These are phyloP conservation scores for Mortierella hygrophila DNA, from an alignment of 192 early-diverging fungal species.

Conservation along the genomic window DNA sequence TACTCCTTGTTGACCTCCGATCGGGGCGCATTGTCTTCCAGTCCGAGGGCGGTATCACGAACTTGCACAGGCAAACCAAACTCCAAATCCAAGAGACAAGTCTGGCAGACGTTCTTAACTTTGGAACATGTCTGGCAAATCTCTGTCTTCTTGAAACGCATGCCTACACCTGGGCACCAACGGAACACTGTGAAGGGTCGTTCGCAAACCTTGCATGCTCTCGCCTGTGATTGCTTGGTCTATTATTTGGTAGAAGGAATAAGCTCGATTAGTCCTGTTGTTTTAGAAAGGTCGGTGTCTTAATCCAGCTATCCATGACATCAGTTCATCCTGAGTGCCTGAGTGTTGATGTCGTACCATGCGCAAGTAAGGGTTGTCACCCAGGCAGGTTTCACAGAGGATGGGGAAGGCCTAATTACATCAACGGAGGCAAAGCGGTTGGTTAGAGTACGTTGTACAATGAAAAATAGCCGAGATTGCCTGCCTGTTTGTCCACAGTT, in stretches of 20 bases:
- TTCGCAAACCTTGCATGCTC: slow-evolving; percentile 89
- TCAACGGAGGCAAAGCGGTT: slow-evolving; percentile 7
- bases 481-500: too few species aligned
- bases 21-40: slow-evolving; percentile 82
- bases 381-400: slow-evolving; percentile 97
- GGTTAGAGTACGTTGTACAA: background rate
- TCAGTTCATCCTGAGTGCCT: background rate
- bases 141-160: slow-evolving; percentile 98
- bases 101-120: slow-evolving; percentile 98
- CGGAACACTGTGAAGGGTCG: slow-evolving; percentile 96
- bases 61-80: slow-evolving; percentile 95
- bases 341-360: slow-evolving; percentile 76
- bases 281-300: background rate
- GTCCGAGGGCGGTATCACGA: slow-evolving; percentile 86
- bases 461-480: background rate
- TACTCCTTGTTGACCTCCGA: slow-evolving; percentile 92
- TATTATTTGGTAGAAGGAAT: slow-evolving; percentile 22
- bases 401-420: slow-evolving; percentile 80
- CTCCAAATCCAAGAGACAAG: slow-evolving; percentile 96
- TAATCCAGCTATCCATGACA: background rate
- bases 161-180: slow-evolving; percentile 95
- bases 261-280: background rate
- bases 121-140: slow-evolving; percentile 98
- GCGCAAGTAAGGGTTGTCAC: slow-evolving; percentile 97
- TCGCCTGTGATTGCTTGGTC: slow-evolving; percentile 80